Percentiles rank a stretch among this genome's conserved stretches.
These are phyloP conservation scores for Geotrichum cucujoidarum DNA, from an alignment of 1,139 yeast species.

Conservation along the genomic window DNA sequence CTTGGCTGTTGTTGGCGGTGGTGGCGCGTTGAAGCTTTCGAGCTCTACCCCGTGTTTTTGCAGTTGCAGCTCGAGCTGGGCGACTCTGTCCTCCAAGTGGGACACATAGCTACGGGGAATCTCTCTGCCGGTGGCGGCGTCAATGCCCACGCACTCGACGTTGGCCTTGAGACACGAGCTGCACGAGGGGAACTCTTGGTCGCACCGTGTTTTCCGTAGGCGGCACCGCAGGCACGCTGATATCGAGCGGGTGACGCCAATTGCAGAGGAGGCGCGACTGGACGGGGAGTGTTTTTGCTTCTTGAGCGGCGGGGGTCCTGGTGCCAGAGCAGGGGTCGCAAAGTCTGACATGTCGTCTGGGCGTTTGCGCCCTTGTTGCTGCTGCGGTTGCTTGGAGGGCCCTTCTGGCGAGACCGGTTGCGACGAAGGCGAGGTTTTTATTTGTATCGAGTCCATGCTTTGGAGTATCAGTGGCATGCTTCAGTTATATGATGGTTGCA, in stretches of 20 bases:
- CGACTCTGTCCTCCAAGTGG: conserved; percentile 65
- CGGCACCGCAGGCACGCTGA: conserved; percentile 86
- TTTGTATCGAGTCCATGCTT: neutral
- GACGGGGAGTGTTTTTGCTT: conserved; percentile 4
- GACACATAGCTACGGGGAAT: conserved; percentile 77
- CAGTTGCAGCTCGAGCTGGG: conserved; percentile 50
- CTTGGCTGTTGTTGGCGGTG: no score
- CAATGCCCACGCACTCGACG: conserved; percentile 73
- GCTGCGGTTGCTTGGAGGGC: neutral
- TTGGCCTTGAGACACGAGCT: conserved; percentile 64
- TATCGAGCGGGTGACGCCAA: conserved; percentile 37
- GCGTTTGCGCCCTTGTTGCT: neutral
- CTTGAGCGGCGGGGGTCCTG: neutral
- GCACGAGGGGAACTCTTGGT: conserved; percentile 77
- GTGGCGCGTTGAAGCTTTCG: no score
- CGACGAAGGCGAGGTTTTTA: neutral
- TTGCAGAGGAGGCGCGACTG: conserved; percentile 7
- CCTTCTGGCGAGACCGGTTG: neutral
- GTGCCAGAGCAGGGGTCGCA: no score
- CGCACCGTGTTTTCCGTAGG: conserved; percentile 72
- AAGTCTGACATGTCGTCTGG: no score
- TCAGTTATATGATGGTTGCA: no score
- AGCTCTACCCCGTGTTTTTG: conserved; percentile 40
- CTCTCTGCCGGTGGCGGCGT: conserved; percentile 83
- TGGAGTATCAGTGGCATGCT: no score